Evolutionary conservation across 176 grass and related monocot species (phyloP).

Genomic region (Oryza officinalis): DNA sequence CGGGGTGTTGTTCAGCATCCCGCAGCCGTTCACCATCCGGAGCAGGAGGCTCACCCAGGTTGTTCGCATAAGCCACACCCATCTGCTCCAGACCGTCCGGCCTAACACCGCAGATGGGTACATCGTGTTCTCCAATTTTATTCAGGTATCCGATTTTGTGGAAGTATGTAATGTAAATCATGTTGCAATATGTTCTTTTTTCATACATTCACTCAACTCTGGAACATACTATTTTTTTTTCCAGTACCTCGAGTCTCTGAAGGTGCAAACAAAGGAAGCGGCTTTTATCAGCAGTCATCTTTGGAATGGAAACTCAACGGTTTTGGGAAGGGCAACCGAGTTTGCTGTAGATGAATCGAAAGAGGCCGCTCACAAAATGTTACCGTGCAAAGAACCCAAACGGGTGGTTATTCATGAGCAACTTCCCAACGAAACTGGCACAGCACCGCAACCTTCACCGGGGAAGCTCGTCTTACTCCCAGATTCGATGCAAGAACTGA

Average conservation of each 20-base stretch:
- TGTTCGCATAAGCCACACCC: slow-evolving; percentile 40
- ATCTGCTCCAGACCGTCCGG: slow-evolving; percentile 37
- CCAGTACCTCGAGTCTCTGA: slow-evolving; percentile 23
- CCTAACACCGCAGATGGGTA: slow-evolving; percentile 34
- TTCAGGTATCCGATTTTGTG: neutral
- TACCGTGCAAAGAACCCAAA: neutral
- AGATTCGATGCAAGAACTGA: slow-evolving; percentile 35
- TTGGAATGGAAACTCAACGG: neutral
- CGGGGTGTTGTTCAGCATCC: slow-evolving; percentile 50
- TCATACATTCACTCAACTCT: too few relatives aligned
- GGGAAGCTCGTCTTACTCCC: slow-evolving; percentile 30
- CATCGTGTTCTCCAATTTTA: slow-evolving; percentile 18
- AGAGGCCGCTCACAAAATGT: neutral
- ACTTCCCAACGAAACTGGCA: neutral
- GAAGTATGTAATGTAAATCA: neutral
- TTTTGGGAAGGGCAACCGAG: neutral
- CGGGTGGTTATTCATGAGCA: neutral
- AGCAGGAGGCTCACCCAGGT: slow-evolving; percentile 49
- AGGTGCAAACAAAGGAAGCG: neutral
- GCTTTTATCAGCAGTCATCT: neutral
- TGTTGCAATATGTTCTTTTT: too few relatives aligned
- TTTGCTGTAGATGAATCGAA: neutral
- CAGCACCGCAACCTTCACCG: neutral
- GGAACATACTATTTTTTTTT: neutral
- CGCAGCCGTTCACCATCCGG: slow-evolving; percentile 59